phyloP scores from a whole-genome alignment of 2,329 filamentous ascomycete genomes.

The Bipolaris gigantea region DNA sequence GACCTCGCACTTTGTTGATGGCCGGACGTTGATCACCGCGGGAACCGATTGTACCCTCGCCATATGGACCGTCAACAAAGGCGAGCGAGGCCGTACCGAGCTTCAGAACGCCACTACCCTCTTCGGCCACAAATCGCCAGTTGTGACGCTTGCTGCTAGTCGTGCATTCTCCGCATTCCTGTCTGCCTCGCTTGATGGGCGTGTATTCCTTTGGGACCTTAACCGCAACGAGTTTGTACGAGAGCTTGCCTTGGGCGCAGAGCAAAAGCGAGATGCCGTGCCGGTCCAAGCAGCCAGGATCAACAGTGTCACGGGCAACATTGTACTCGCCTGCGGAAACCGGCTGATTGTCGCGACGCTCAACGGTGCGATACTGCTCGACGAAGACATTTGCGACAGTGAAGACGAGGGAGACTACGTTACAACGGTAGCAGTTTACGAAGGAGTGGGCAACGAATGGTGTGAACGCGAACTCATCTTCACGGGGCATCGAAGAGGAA shows the following conservation, averaged over 20 bases:
- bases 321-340: slow-evolving; percentile 78
- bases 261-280: slow-evolving; percentile 27
- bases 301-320: slow-evolving; percentile 88
- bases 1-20: slow-evolving; percentile 80
- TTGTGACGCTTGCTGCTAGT: slow-evolving; percentile 80
- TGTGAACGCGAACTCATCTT: slow-evolving; percentile 83
- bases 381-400: slow-evolving; percentile 74
- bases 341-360: slow-evolving; percentile 80
- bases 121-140: slow-evolving; percentile 85
- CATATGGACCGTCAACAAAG: slow-evolving; percentile 72
- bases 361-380: slow-evolving; percentile 80
- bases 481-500: slow-evolving; percentile 80
- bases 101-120: slow-evolving; percentile 76
- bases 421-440: slow-evolving; percentile 85
- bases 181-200: slow-evolving; percentile 78
- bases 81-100: slow-evolving; percentile 68
- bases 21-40: slow-evolving; percentile 85
- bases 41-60: slow-evolving; percentile 91
- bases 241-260: slow-evolving; percentile 58
- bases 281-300: slow-evolving; percentile 73
- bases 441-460: slow-evolving; percentile 89
- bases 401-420: slow-evolving; percentile 70
- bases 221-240: slow-evolving; percentile 87
- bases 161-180: slow-evolving; percentile 87
- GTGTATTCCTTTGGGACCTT: slow-evolving; percentile 89